Conservation (phyloP, 768 basidiomycete species). For the Auriscalpium orientale region DNA sequence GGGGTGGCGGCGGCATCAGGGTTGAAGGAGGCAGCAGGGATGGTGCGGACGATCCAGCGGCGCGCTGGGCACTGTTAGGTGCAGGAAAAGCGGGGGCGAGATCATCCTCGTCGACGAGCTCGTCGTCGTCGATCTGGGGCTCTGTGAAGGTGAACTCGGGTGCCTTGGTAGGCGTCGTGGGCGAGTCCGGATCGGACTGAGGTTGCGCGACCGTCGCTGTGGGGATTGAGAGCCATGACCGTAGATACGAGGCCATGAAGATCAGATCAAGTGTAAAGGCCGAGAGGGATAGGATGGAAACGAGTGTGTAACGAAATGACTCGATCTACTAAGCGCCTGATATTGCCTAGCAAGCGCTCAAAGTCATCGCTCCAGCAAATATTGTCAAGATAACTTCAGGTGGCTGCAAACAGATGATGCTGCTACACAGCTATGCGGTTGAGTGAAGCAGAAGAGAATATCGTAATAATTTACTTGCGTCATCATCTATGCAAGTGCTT, state of each 20-base stretch:
- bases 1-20: slow-evolving; percentile 29
- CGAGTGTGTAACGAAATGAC: no score
- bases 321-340: no score
- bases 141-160: background rate
- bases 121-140: background rate
- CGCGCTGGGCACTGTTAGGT: slow-evolving; percentile 64
- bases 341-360: no score
- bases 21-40: slow-evolving; percentile 1
- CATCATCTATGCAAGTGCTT: no score
- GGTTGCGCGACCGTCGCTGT: background rate
- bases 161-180: background rate
- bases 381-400: no score
- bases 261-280: background rate
- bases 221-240: background rate
- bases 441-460: no score
- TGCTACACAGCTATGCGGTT: no score
- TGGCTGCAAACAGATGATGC: no score
- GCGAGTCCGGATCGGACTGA: background rate
- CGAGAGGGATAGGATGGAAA: no score
- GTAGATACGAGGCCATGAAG: background rate
- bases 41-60: slow-evolving; percentile 18
- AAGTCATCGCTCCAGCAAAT: no score
- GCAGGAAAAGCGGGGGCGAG: slow-evolving; percentile 69
- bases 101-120: slow-evolving; percentile 38
- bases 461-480: no score